These are phyloP conservation scores for Trichosanthes cucumerina DNA, from an alignment of 306 rosid genomes.

Conservation along the genomic window DNA sequence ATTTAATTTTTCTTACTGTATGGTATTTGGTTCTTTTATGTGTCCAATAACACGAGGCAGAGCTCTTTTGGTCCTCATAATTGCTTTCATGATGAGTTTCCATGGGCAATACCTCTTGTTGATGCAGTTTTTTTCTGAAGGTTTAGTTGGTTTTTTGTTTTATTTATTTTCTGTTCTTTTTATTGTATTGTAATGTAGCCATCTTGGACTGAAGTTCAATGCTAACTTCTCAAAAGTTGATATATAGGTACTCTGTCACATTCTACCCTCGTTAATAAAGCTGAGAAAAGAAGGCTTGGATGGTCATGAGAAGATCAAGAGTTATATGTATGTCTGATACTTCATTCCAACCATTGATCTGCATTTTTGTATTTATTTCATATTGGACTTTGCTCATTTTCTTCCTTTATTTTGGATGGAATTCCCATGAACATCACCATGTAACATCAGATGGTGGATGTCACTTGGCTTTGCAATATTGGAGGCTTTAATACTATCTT, in stretches of 20 bases:
- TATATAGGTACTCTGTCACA: constrained; percentile 75
- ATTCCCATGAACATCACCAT: constrained; percentile 17
- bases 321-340: constrained; percentile 92
- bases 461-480: constrained; percentile 87
- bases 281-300: constrained; percentile 97
- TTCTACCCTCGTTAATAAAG: constrained; percentile 85
- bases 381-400: neutral
- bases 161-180: neutral
- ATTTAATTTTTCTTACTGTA: neutral
- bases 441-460: constrained; percentile 88
- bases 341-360: constrained; percentile 49
- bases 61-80: neutral
- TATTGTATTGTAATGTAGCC: neutral
- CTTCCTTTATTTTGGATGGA: constrained; percentile 14
- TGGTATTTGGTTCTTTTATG: neutral
- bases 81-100: neutral
- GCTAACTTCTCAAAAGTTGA: constrained; percentile 8
- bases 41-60: neutral
- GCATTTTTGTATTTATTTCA: constrained; percentile 22
- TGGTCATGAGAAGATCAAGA: constrained; percentile 94
- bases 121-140: neutral
- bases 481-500: constrained; percentile 72
- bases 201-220: neutral
- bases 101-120: neutral
- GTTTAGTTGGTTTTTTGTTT: neutral